Percentiles rank a stretch among this genome's conserved stretches.
These are phyloP conservation scores for Hypomontagnella submonticulosa DNA, from an alignment of 495 filamentous ascomycete genomes.

Conservation along the genomic window DNA sequence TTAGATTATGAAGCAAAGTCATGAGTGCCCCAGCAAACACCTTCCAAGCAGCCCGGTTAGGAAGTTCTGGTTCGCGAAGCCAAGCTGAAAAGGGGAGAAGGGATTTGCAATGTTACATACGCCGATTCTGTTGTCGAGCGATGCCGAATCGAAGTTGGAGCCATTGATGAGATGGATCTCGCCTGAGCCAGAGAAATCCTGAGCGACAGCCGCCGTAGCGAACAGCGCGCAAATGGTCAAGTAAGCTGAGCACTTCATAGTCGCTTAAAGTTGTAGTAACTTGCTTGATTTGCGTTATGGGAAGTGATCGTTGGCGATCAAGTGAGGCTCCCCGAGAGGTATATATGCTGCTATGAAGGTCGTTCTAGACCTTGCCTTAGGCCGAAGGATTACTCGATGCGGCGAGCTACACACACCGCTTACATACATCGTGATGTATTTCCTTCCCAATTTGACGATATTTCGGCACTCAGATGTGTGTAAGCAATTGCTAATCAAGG, in stretches of 20 bases:
- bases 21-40: too few relatives aligned
- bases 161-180: conserved; percentile 48
- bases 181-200: conserved; percentile 44
- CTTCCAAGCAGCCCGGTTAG: too few relatives aligned
- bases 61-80: too few relatives aligned
- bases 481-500: conserved; percentile 38
- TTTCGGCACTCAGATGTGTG: background rate
- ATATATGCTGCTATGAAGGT: background rate
- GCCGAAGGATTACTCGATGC: conserved; percentile 2
- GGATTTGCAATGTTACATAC: too few relatives aligned
- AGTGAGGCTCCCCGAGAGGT: conserved; percentile 6
- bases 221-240: conserved; percentile 18
- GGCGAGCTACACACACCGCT: background rate
- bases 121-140: conserved; percentile 43
- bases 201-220: conserved; percentile 14
- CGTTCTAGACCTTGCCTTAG: conserved; percentile 4
- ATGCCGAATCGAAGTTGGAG: conserved; percentile 22
- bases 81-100: too few relatives aligned
- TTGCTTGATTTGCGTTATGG: background rate
- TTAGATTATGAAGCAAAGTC: too few relatives aligned
- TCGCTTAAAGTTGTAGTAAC: background rate
- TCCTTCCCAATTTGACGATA: conserved; percentile 12
- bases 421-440: background rate
- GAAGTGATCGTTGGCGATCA: background rate
- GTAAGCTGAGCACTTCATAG: conserved; percentile 27